These are phyloP conservation scores for Nadsonia fulvescens DNA, from an alignment of 805 yeast genomes.

Conservation along the genomic window DNA sequence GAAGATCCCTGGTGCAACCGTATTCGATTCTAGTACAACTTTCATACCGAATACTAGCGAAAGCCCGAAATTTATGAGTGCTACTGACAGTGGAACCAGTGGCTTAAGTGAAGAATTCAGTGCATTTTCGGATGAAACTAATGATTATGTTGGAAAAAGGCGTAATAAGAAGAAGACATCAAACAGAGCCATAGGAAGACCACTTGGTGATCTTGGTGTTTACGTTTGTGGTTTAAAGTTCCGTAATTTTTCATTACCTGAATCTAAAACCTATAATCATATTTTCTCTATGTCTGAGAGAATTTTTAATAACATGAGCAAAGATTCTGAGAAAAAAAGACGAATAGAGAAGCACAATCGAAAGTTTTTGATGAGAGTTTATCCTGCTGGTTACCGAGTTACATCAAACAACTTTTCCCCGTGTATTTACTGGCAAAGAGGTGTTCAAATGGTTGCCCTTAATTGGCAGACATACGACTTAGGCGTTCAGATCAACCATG, in stretches of 20 bases:
- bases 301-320: slow-evolving; percentile 39
- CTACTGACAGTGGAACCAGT: too few relatives aligned
- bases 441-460: slow-evolving; percentile 89
- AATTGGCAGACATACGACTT: slow-evolving; percentile 89
- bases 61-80: too few relatives aligned
- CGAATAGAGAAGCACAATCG: slow-evolving; percentile 64
- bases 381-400: slow-evolving; percentile 67
- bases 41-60: too few relatives aligned
- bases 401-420: slow-evolving; percentile 75
- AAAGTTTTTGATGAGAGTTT: slow-evolving; percentile 58
- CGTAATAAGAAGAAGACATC: too few relatives aligned
- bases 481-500: slow-evolving; percentile 78
- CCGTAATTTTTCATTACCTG: slow-evolving; percentile 69
- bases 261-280: slow-evolving; percentile 63
- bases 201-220: slow-evolving; percentile 44
- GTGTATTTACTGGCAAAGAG: slow-evolving; percentile 59
- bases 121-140: slow-evolving; percentile 1
- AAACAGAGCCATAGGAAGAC: slow-evolving; percentile 5
- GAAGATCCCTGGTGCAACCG: too few relatives aligned
- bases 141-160: too few relatives aligned
- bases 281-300: slow-evolving; percentile 79
- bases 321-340: slow-evolving; percentile 35
- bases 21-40: too few relatives aligned
- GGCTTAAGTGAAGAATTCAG: slow-evolving; percentile 12
- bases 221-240: slow-evolving; percentile 63